Conservation (phyloP, 352 stramenopile genomes). For the Pythium inflatum region DNA sequence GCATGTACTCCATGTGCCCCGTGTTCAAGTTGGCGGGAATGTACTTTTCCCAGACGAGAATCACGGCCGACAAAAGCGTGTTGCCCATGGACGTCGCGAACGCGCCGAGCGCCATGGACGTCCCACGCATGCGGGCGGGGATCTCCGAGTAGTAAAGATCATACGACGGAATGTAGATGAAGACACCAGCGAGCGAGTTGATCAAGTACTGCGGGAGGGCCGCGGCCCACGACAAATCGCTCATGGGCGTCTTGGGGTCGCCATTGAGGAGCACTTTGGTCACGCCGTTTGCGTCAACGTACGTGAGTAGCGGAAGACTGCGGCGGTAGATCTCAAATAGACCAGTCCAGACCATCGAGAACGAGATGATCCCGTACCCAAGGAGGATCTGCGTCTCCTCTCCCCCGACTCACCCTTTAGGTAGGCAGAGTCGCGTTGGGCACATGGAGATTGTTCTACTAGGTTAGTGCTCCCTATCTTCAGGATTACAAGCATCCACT, state of each 20-base stretch:
- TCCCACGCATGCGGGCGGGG: conserved; percentile 39
- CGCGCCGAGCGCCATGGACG: conserved; percentile 43
- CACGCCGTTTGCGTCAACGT: conserved; percentile 20
- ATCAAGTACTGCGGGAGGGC: conserved; percentile 53
- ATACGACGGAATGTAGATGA: conserved; percentile 37
- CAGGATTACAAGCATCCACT: no score
- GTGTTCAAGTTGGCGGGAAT: conserved; percentile 39
- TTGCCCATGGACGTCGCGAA: conserved; percentile 40
- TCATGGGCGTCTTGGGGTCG: conserved; percentile 32
- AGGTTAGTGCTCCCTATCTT: no score
- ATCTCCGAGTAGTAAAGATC: conserved; percentile 53
- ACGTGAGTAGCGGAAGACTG: conserved; percentile 26
- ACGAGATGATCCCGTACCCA: conserved; percentile 20
- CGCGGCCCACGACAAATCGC: conserved; percentile 41
- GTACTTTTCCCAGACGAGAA: conserved; percentile 53
- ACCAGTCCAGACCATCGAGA: conserved; percentile 32
- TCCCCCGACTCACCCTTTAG: no score
- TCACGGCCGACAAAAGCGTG: conserved; percentile 45
- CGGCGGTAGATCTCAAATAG: conserved; percentile 30
- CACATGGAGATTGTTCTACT: no score
- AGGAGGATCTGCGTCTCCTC: no score
- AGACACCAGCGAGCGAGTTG: conserved; percentile 32
- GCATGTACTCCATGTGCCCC: conserved; percentile 37
- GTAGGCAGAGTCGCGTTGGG: no score
- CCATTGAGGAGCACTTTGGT: conserved; percentile 29